phyloP scores from a whole-genome alignment of 768 basidiomycete species.

The Erythrobasidium yunnanense region DNA sequence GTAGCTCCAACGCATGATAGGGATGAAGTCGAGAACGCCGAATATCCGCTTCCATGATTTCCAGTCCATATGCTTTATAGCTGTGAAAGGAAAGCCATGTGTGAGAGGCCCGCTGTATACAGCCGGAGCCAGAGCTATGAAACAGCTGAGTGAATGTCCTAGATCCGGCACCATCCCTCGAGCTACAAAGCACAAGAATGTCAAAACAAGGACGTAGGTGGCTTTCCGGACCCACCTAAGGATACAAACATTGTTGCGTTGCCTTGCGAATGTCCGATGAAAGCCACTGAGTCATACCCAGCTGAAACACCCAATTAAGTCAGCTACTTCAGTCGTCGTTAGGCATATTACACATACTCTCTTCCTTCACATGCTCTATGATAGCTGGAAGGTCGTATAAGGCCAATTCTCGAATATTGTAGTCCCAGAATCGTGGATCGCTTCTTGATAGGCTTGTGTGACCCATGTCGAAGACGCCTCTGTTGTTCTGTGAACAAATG shows the following conservation, averaged over 20 bases:
- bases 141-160: conserved; percentile 45
- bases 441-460: conserved; percentile 43
- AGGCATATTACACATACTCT: conserved; percentile 43
- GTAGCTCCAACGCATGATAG: conserved; percentile 48
- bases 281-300: conserved; percentile 42
- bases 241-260: conserved; percentile 49
- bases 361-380: conserved; percentile 47
- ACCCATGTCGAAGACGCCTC: conserved; percentile 49
- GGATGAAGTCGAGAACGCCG: conserved; percentile 49
- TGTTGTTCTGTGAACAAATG: conserved; percentile 45
- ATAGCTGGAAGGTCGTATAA: conserved; percentile 49
- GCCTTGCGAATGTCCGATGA: conserved; percentile 50
- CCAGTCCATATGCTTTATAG: conserved; percentile 47
- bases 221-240: conserved; percentile 36
- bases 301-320: neutral
- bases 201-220: neutral
- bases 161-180: conserved; percentile 48
- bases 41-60: conserved; percentile 46
- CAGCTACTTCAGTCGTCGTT: conserved; percentile 7
- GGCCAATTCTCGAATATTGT: conserved; percentile 48
- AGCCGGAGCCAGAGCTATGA: conserved; percentile 49
- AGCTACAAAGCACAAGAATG: conserved; percentile 28
- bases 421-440: conserved; percentile 48
- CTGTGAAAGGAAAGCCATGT: conserved; percentile 47
- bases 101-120: conserved; percentile 49